Evolutionary conservation across 2,329 filamentous ascomycete genomes (phyloP), one percentile per base, ranked within the genome.

Genomic region (Colletotrichum sidae): DNA sequence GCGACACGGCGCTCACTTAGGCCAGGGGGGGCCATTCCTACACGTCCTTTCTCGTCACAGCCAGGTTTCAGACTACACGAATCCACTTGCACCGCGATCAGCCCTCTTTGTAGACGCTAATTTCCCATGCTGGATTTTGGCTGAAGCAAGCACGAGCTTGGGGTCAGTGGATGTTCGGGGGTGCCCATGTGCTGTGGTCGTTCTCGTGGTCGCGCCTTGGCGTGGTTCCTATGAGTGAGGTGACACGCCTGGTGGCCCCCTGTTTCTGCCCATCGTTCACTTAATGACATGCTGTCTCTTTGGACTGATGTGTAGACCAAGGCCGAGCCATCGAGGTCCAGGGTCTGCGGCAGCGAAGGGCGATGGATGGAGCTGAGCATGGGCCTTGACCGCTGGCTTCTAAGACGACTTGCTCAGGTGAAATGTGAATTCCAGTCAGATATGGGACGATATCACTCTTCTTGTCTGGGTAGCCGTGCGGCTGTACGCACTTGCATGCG

Each of bases 1-100:
- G 57, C 33, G 53, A 66, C 41, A 46, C 17, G 60, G 60, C 34
- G 51, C 50, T 60, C 44, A 54, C 37, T 41, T 60, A 65, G 54
- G 55, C 54, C 55, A 67, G 4, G 64, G 55, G 17, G 60, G 60
- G 50, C 44, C 60, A 15, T 60, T 52, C 52, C 52, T 65, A 54
- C 64, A 44, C 60, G 53, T 52, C 64, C 63, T 37, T 25, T 60
- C 34, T 49, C 53, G 64, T 67, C 60, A 51, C 64, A 67, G 60
- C 54, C 64, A 44, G 59, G 64, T 67, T 67, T 67, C 64, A 67
- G 60, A 53, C 42, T 35, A 44, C 17, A 25, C 38, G 37, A 12
- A 55, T 42, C 51, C 57, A 53, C 57, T 44, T 53, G 56, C 37
- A 38, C 58, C 42, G 37, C 59, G 47, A 66, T 66, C 53, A 63